Conservation (phyloP, 345 rosid species). For the Diplotaxis tenuifolia region DNA sequence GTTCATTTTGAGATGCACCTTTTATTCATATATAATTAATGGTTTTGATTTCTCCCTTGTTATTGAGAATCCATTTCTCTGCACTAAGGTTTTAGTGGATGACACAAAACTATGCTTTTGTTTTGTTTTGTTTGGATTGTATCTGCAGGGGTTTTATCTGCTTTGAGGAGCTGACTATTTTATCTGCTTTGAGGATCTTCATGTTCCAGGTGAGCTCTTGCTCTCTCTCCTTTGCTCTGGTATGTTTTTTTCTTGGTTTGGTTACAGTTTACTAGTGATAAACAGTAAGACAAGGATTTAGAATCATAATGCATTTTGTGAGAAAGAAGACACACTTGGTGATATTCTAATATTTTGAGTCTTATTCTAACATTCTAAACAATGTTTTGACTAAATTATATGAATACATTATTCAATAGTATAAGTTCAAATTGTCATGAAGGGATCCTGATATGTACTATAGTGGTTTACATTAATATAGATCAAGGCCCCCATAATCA, state of each 20-base stretch:
- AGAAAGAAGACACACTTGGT: background rate
- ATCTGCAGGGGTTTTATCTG: background rate
- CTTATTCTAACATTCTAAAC: background rate
- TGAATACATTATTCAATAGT: background rate
- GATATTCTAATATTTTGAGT: background rate
- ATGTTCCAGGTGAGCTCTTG: background rate
- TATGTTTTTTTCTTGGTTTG: background rate
- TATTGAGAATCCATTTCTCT: conserved; percentile 3
- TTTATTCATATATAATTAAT: conserved; percentile 18
- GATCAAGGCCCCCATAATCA: background rate
- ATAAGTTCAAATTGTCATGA: background rate
- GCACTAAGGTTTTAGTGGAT: background rate
- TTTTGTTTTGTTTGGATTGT: background rate
- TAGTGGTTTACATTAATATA: background rate
- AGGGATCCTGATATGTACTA: background rate
- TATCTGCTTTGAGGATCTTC: background rate
- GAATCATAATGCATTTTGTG: background rate
- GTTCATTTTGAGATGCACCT: conserved; percentile 29
- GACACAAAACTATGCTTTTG: background rate
- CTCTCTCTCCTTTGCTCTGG: background rate
- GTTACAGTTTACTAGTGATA: background rate
- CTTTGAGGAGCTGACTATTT: background rate
- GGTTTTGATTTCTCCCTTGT: conserved; percentile 10
- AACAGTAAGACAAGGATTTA: background rate
- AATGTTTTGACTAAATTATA: too few relatives aligned